Conservation (phyloP, 768 basidiomycete genomes). For the Cystofilobasidium bisporidii region DNA sequence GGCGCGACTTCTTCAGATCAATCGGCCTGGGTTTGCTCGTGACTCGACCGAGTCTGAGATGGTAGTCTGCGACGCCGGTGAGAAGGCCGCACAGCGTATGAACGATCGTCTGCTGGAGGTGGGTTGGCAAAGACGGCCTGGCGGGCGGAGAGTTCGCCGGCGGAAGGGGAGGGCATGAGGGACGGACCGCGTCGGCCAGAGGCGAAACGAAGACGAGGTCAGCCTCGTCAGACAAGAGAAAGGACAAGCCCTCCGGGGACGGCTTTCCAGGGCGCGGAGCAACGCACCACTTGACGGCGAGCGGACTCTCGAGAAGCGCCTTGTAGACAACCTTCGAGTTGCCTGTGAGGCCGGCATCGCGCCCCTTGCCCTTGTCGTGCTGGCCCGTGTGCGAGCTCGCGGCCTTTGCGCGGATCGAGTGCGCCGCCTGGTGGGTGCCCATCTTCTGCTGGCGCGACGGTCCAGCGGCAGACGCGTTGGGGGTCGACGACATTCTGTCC, state of each 20-base stretch:
- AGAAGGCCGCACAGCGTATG: slow-evolving; percentile 15
- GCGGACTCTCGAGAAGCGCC: slow-evolving; percentile 15
- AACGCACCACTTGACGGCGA: slow-evolving; percentile 11
- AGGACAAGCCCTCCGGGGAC: no score
- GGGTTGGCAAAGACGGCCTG: slow-evolving; percentile 15
- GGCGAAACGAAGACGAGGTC: no score
- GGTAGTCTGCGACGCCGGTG: slow-evolving; percentile 6
- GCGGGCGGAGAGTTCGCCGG: no score
- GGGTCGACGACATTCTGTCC: neutral
- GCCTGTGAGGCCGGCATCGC: neutral
- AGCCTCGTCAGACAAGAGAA: no score
- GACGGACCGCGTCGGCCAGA: neutral
- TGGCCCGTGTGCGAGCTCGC: slow-evolving; percentile 6
- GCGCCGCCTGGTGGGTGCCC: neutral
- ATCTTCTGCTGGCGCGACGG: neutral
- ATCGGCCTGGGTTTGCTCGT: neutral
- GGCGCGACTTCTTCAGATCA: neutral
- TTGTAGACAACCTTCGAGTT: slow-evolving; percentile 17
- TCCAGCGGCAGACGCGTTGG: neutral
- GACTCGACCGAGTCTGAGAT: neutral
- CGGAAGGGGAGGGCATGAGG: neutral
- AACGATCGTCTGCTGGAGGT: slow-evolving; percentile 17
- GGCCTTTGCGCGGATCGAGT: slow-evolving; percentile 19
- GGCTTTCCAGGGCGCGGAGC: no score
- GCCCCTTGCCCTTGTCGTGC: slow-evolving; percentile 7